Conservation (phyloP, 768 basidiomycete genomes). For the Tulasnella sp. region DNA sequence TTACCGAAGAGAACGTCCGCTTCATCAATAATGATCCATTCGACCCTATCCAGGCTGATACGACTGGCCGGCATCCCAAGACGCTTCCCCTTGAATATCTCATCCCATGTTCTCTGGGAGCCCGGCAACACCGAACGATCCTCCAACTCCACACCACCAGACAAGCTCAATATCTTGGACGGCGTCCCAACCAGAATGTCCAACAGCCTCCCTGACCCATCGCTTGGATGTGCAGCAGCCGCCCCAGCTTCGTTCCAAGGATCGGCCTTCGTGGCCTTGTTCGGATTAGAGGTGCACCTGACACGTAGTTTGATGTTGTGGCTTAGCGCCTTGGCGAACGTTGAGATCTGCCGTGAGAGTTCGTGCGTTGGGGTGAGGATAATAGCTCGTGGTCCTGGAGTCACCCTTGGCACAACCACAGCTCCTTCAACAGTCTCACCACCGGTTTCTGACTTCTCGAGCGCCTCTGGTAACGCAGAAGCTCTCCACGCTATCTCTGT, state of each 20-base stretch:
- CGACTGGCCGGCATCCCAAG: conserved; percentile 36
- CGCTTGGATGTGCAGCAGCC: not conserved
- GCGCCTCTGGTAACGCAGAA: not conserved
- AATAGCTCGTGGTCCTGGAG: conserved; percentile 59
- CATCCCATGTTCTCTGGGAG: conserved; percentile 10
- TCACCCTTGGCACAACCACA: conserved; percentile 20
- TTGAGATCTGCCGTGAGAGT: conserved; percentile 66
- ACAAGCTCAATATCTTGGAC: conserved; percentile 50
- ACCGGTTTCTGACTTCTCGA: not conserved
- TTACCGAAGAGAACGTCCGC: conserved; percentile 82
- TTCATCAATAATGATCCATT: conserved; percentile 88
- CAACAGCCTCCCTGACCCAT: not conserved
- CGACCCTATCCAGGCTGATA: conserved; percentile 55
- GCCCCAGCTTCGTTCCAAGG: not conserved
- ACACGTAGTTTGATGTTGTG: conserved; percentile 72
- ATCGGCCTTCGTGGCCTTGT: conserved; percentile 22
- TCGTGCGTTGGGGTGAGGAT: conserved; percentile 86
- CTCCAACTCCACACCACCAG: conserved; percentile 25
- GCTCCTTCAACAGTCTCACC: not conserved
- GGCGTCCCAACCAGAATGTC: conserved; percentile 45
- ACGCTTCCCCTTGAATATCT: conserved; percentile 27
- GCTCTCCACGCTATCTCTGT: conserved; percentile 34
- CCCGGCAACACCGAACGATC: not conserved
- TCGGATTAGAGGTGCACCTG: conserved; percentile 54
- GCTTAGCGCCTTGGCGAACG: conserved; percentile 59